Conservation (phyloP, 129 eudicot species). For the Tagetes patula region DNA sequence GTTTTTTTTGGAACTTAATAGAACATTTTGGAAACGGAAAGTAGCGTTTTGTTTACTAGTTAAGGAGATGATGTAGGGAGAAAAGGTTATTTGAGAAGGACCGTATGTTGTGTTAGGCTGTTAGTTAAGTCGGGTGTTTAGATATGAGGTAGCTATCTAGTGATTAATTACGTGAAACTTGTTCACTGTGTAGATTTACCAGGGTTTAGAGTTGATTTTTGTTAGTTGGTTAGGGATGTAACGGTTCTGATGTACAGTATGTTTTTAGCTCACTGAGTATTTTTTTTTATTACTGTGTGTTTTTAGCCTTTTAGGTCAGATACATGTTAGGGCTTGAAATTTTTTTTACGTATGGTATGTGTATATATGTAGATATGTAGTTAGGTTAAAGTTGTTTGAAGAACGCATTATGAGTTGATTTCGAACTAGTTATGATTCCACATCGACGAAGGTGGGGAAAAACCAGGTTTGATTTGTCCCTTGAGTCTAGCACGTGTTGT, state of each 20-base stretch:
- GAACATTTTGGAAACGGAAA: not conserved
- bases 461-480: not conserved
- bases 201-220: not conserved
- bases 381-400: not conserved
- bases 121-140: not conserved
- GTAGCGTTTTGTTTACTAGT: not conserved
- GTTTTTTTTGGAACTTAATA: conserved; percentile 5
- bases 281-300: not conserved
- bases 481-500: no score
- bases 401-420: not conserved
- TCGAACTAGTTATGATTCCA: not conserved
- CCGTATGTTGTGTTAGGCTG: not conserved
- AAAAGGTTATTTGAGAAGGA: not conserved
- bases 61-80: not conserved
- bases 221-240: conserved; percentile 5
- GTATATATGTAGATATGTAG: no score
- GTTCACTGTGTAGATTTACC: conserved; percentile 2
- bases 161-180: not conserved
- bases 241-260: not conserved
- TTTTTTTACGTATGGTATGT: not conserved
- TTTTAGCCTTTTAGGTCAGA: not conserved
- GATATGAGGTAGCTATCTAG: not conserved
- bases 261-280: not conserved
- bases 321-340: not conserved
- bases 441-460: not conserved